Percentiles rank a stretch among this genome's conserved stretches.
phyloP scores from a whole-genome alignment of 345 rosid genomes.

The Barbarea vulgaris region DNA sequence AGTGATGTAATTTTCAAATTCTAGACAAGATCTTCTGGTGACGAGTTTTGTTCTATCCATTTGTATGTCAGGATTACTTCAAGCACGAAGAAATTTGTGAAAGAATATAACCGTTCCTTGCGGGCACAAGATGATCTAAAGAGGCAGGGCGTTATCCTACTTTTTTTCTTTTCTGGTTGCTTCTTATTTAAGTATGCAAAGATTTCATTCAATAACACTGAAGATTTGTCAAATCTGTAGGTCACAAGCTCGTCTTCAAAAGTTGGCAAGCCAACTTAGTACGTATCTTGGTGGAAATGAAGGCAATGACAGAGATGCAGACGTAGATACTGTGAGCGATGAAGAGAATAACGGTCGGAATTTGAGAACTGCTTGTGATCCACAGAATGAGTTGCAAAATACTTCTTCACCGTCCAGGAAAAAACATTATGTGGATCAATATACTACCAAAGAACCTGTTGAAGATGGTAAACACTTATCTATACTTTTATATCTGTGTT shows the following conservation, averaged over 20 bases:
- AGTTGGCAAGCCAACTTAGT: constrained; percentile 72
- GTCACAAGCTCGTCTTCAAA: constrained; percentile 73
- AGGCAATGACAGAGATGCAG: constrained; percentile 65
- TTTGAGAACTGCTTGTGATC: constrained; percentile 29
- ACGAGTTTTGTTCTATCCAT: constrained; percentile 25
- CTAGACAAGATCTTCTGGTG: constrained; percentile 27
- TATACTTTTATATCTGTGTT: background rate
- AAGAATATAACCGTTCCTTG: constrained; percentile 59
- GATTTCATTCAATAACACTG: constrained; percentile 10
- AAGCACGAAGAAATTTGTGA: constrained; percentile 75
- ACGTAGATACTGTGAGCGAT: constrained; percentile 63
- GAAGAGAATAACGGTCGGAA: constrained; percentile 53
- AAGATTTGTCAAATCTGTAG: constrained; percentile 46
- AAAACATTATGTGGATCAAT: constrained; percentile 42
- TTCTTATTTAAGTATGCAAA: constrained; percentile 1
- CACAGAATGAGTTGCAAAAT: constrained; percentile 46
- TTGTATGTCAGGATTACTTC: constrained; percentile 64
- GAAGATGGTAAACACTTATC: constrained; percentile 45
- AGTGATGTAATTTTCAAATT: background rate
- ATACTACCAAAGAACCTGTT: constrained; percentile 43
- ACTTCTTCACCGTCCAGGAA: constrained; percentile 48
- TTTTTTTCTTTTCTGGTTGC: constrained; percentile 7
- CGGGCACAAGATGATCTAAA: constrained; percentile 73
- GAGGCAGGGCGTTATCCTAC: constrained; percentile 48
- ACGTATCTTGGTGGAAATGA: constrained; percentile 47